phyloP scores from a whole-genome alignment of 345 rosid genomes.

The Balakata baccata region DNA sequence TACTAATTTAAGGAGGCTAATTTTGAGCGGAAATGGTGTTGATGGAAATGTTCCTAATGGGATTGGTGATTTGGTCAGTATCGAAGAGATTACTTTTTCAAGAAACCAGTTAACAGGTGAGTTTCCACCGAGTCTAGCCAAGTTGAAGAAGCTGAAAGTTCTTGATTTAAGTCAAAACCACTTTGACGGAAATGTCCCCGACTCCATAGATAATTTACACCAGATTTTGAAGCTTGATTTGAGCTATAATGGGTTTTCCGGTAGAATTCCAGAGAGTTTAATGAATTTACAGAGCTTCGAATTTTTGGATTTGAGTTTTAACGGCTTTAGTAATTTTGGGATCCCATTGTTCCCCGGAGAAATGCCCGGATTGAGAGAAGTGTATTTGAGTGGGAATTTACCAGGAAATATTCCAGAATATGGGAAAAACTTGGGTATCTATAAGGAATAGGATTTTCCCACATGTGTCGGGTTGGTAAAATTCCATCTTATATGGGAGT shows the following conservation, averaged over 20 bases:
- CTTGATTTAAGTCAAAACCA: conserved; percentile 52
- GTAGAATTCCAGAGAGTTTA: conserved; percentile 44
- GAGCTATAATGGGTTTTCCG: conserved; percentile 43
- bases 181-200: conserved; percentile 44
- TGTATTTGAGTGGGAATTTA: conserved; percentile 60
- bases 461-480: conserved; percentile 45
- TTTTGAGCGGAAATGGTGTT: conserved; percentile 57
- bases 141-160: conserved; percentile 44
- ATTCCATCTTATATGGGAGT: conserved; percentile 59
- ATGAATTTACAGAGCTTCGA: conserved; percentile 40
- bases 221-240: conserved; percentile 62
- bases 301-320: conserved; percentile 58
- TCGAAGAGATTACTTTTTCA: conserved; percentile 54
- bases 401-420: conserved; percentile 58
- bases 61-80: conserved; percentile 33
- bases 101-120: conserved; percentile 54
- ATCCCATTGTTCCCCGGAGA: conserved; percentile 46
- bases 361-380: conserved; percentile 40
- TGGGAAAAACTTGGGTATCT: conserved; percentile 50
- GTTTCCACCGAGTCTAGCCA: conserved; percentile 23
- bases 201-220: conserved; percentile 37
- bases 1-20: conserved; percentile 41
- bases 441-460: conserved; percentile 56
- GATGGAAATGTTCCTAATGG: conserved; percentile 44
- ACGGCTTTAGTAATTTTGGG: conserved; percentile 50